A percentile compares a stretch with the other conserved stretches of the same genome.
These are phyloP conservation scores for Hypholoma sublateritium DNA, from an alignment of 768 basidiomycete species.

Conservation along the genomic window DNA sequence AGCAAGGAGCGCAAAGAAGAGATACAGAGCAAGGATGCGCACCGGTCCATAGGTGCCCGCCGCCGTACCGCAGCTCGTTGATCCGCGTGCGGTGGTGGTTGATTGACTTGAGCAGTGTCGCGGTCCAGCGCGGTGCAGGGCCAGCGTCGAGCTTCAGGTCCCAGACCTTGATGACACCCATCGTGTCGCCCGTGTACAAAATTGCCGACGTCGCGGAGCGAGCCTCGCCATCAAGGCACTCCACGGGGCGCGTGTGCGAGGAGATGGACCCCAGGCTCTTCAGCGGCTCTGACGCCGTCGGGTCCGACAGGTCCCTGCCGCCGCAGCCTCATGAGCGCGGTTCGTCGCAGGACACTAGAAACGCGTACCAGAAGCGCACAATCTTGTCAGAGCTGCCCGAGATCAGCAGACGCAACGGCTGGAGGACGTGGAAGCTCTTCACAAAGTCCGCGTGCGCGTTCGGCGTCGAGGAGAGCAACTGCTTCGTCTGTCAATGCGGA, in stretches of 20 bases:
- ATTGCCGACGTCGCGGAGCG: conserved; percentile 44
- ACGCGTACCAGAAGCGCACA: conserved; percentile 82
- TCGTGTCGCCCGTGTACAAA: conserved; percentile 87
- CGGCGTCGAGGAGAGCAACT: conserved; percentile 62
- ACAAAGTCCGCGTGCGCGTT: conserved; percentile 88
- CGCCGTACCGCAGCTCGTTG: conserved; percentile 65
- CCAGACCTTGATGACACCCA: conserved; percentile 90
- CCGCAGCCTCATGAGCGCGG: not conserved
- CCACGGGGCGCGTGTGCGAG: conserved; percentile 86
- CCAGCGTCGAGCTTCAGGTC: conserved; percentile 46
- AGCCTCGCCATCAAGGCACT: conserved; percentile 62
- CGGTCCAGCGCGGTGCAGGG: conserved; percentile 47
- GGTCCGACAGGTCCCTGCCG: conserved; percentile 64
- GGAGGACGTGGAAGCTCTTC: conserved; percentile 76
- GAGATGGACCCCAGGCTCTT: conserved; percentile 67
- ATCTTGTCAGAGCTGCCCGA: conserved; percentile 92
- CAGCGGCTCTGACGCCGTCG: conserved; percentile 40
- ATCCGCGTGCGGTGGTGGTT: conserved; percentile 81
- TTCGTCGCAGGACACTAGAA: not conserved
- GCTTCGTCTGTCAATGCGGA: conserved; percentile 61
- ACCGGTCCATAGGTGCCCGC: conserved; percentile 92
- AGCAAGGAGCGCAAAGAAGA: not conserved
- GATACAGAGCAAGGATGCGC: conserved; percentile 2
- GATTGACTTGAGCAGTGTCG: conserved; percentile 53
- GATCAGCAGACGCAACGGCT: conserved; percentile 63